These are phyloP conservation scores for Choanephora cucurbitarum DNA, from an alignment of 371 early-diverging fungal genomes.

Conservation along the genomic window DNA sequence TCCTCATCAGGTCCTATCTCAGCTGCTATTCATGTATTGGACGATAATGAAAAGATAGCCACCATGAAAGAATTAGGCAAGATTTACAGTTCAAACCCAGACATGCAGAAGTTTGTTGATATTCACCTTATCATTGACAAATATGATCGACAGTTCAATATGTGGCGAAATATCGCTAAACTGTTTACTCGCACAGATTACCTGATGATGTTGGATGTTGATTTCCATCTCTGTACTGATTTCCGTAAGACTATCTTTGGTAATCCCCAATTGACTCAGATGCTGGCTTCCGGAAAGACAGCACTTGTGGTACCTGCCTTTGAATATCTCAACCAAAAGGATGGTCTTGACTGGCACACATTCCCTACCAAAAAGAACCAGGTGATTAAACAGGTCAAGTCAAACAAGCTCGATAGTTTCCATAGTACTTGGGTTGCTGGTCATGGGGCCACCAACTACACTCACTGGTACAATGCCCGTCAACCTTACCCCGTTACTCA, in stretches of 20 bases:
- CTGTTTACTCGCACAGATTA: conserved; percentile 68
- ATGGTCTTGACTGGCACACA: conserved; percentile 51
- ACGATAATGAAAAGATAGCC: conserved; percentile 50
- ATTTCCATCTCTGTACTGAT: conserved; percentile 68
- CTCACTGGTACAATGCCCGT: conserved; percentile 53
- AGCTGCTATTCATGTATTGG: conserved; percentile 64
- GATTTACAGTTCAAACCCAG: conserved; percentile 51
- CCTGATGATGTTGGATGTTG: conserved; percentile 72
- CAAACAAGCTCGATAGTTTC: conserved; percentile 61
- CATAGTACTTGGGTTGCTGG: conserved; percentile 62
- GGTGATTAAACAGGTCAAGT: conserved; percentile 41
- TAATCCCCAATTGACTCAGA: conserved; percentile 36
- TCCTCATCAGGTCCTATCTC: conserved; percentile 52
- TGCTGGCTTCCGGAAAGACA: conserved; percentile 44
- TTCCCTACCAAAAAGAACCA: conserved; percentile 58
- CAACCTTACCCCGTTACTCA: conserved; percentile 54
- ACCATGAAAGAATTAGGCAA: conserved; percentile 48
- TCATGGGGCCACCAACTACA: conserved; percentile 65
- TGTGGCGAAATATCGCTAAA: conserved; percentile 72
- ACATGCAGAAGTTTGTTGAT: conserved; percentile 63
- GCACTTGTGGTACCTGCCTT: conserved; percentile 70
- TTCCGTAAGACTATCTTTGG: conserved; percentile 45
- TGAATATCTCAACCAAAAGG: conserved; percentile 58
- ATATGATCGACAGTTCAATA: conserved; percentile 70
- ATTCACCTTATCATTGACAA: conserved; percentile 65